Evolutionary conservation across 2,329 filamentous ascomycete species (phyloP), one percentile per base, ranked within the genome.

Genomic region (Aspergillus sclerotialis): DNA sequence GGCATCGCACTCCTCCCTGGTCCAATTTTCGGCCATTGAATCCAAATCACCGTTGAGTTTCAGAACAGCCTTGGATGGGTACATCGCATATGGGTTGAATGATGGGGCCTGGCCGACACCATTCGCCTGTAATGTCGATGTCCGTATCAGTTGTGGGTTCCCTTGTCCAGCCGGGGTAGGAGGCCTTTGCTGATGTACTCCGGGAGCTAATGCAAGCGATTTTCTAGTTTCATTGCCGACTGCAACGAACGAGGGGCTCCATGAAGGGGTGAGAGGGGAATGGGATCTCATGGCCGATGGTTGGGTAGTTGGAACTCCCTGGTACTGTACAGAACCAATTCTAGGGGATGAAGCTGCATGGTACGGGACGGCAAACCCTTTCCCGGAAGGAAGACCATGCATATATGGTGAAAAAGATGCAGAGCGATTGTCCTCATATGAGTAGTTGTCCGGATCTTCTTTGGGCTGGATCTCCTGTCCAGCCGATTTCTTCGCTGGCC

Each of bases 31-130:
- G 0, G 80, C 79, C 90, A 96, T 95, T 6, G 72, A 68, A 33
- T 88, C 80, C 30, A 98, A 73, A 51, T 95, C 85, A 13, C 89
- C 89, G 35, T 83, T 76, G 39, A 96, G 82, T 53, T 92, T 87
- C 18, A 96, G 69, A 12, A 82, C 70, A 0, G 89, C 92, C 65
- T 94, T 95, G 53, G 79, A 77, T 11, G 86, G 81, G 54, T 89
- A 90, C 46, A 90, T 75, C 3, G 80, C 76, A 54, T 94, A 89
- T 0, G 83, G 82, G 48, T 88, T 86, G 63, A 88, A 85, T 12
- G 70, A 58, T 24, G 65, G 72, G 43, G 58, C 69, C 44, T 64
- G 70, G n/a, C 63, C 50, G 8, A 64, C 44, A 15, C 60, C 62
- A 18, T 66, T 64, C 7, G 73, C 70, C 34, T 76, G 74, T 30